Evolutionary conservation across 495 filamentous ascomycete species (phyloP), one percentile per base, ranked within the genome.

Genomic region (Neohortaea acidophila): DNA sequence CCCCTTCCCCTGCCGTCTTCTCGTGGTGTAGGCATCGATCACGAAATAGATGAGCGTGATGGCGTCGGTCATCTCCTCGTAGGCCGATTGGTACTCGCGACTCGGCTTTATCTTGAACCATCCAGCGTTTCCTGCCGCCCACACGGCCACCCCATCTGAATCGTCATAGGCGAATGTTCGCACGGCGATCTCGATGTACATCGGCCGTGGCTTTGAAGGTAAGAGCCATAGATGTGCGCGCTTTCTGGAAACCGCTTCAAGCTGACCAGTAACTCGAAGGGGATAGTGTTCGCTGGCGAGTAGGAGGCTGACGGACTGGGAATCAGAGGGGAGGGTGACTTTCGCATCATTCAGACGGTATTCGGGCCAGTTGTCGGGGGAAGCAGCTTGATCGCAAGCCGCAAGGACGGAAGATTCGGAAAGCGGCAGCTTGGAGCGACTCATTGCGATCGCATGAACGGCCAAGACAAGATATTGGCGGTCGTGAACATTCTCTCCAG

Each of bases 101-200:
- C 73, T 65, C 1, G 83, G 77, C 17, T 62, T 57, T 19, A 89
- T 70, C 53, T 77, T 69, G 57, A 74, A 87, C 81, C 81, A 87
- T 39, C 81, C 83, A n/a, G 77, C 72, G 41, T 64, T 58, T 33
- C 83, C 82, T 23, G 73, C 70, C 21, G 80, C 79, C 83, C 83
- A 92, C 24, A 75, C 63, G 15, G 64, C 66, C 5, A 70, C 66
- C 47, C 75, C 67, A 9, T 65, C 65, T 33, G 67, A 70, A 33
- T 77, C 68, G 14, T 78, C 79, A 51, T 82, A 80, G 0, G 82
- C 75, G 58, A 75, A 91, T 7, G 67, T 61, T 7, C 62, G 63
- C 0, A 81, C 74, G 24, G 64, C 58, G 32, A 86, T 68, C 39
- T 81, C 70, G 47, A 87, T 72, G 41, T 68, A 61, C 54, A 37